Percentiles rank a stretch among this genome's conserved stretches.
Evolutionary conservation across 768 basidiomycete species (phyloP).

Genomic region (Crassisporium funariophilum): DNA sequence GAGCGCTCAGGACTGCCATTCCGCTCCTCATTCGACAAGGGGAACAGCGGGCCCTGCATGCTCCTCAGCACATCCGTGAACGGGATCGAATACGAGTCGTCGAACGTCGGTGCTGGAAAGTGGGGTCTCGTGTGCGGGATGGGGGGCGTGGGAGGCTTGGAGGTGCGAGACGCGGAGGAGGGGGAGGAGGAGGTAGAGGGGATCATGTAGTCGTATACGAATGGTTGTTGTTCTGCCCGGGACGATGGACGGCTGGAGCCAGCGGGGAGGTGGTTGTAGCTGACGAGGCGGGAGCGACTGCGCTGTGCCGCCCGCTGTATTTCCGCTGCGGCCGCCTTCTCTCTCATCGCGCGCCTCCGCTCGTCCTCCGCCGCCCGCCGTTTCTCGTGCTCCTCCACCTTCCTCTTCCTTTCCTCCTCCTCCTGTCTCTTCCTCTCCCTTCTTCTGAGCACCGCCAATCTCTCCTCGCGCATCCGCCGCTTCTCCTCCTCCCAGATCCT

Average conservation of each 20-base stretch:
- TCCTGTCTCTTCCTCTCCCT: conserved; percentile 31
- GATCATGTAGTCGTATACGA: conserved; percentile 26
- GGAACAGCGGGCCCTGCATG: conserved; percentile 64
- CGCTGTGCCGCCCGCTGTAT: conserved; percentile 4
- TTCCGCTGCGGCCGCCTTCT: conserved; percentile 17
- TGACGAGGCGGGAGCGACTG: conserved; percentile 20
- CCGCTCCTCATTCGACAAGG: conserved; percentile 33
- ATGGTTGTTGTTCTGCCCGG: conserved; percentile 15
- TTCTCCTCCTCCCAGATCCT: conserved; percentile 51
- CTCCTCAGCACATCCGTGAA: conserved; percentile 58
- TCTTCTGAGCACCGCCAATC: conserved; percentile 31
- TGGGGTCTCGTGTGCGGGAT: conserved; percentile 19
- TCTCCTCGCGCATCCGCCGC: conserved; percentile 42
- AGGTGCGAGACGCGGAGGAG: conserved; percentile 9
- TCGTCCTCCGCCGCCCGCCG: conserved; percentile 27
- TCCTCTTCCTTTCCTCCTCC: conserved; percentile 27
- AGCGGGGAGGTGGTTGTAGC: conserved; percentile 12
- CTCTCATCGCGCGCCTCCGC: conserved; percentile 22
- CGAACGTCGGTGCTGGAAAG: conserved; percentile 27
- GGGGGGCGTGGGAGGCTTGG: conserved; percentile 30
- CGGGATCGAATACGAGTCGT: conserved; percentile 43
- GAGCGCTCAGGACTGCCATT: conserved; percentile 18
- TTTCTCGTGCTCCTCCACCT: conserved; percentile 30
- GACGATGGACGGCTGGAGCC: conserved; percentile 9
- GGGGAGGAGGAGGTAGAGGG: conserved; percentile 15